Base-by-base conservation (phyloP, 495 filamentous ascomycete species). In the Hypoxylon subgilvum region DNA sequence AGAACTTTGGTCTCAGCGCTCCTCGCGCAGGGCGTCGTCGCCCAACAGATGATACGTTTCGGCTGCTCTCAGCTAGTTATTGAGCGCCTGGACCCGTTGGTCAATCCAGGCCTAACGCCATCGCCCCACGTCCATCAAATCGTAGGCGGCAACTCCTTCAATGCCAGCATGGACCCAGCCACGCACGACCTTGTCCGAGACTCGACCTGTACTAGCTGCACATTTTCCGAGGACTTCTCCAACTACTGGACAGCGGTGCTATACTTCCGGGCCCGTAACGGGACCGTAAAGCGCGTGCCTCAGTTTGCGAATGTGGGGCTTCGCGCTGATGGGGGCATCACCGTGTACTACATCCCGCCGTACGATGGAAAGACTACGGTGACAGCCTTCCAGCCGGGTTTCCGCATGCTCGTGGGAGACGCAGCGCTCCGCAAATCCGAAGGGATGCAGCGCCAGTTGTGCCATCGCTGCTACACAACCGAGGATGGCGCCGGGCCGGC, bases 211-310 rank as follows among this genome's bases (percentile, higher is more conserved):
- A 74, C 72, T 0, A 68, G 56, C 2, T 74, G 72, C 49, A 72
- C 67, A 9, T 74, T 70, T 44, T 59, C 65, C 13, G 71, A 74
- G 23, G 71, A 74, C 52, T 72, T 74, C 22, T 74, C 71, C 13
- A 77, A 77, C 67, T 77, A 77, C 61, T 77, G 74, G 74, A 76
- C 74, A 21, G 73, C 74, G 12, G 65, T 72, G 13, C 53, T 75
- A 40, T 75, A 69, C 54, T 75, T 75, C 63, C 48, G 48, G 9
- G 71, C 71, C 1, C 60, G 65, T 6, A 75, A 75, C 35, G 71
- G 71, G 3, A 73, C 73, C 3, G 72, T 70, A 46, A 69, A 65
- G 47, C 71, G 73, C 1, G 73, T 75, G 10, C 71, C 71, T 0
- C 73, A 75, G 28, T 69, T 66, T 34, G 49, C 70, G 21, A 78